These are phyloP conservation scores for Pythium monospermum DNA, from an alignment of 352 stramenopile species.

Conservation along the genomic window DNA sequence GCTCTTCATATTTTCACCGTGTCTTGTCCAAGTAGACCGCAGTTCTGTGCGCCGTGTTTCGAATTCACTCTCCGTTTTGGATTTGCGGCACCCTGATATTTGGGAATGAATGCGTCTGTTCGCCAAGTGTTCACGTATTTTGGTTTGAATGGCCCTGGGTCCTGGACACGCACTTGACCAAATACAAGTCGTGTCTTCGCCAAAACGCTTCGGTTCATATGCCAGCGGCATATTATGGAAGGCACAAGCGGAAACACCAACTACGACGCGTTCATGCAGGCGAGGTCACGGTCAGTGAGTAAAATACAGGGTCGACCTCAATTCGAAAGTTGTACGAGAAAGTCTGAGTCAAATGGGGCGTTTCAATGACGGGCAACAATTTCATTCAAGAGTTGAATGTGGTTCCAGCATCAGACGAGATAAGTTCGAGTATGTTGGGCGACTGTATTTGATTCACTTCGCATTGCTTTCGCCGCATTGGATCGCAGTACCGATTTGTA, in stretches of 20 bases:
- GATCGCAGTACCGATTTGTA: constrained; percentile 21
- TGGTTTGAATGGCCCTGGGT: neutral
- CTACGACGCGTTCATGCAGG: constrained; percentile 13
- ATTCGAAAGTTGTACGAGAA: too few species aligned
- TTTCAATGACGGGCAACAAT: neutral
- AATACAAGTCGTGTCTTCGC: constrained; percentile 1
- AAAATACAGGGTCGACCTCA: too few species aligned
- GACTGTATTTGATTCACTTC: constrained; percentile 3
- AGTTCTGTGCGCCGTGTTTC: too few species aligned
- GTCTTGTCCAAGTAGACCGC: too few species aligned
- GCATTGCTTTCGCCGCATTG: constrained; percentile 3
- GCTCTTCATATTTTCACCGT: too few species aligned
- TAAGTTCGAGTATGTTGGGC: neutral
- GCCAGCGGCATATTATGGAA: constrained; percentile 10
- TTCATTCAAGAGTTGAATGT: constrained; percentile 8
- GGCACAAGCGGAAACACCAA: neutral
- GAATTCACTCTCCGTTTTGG: too few species aligned
- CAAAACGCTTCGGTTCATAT: constrained; percentile 22
- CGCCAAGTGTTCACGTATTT: neutral
- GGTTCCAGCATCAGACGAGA: neutral
- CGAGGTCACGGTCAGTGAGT: constrained; percentile 5
- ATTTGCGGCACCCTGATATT: too few species aligned
- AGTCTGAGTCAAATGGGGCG: too few species aligned
- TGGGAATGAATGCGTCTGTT: neutral
- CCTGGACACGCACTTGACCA: neutral